phyloP scores from a whole-genome alignment of 352 stramenopile species.

The Phytophthora cryptogea region DNA sequence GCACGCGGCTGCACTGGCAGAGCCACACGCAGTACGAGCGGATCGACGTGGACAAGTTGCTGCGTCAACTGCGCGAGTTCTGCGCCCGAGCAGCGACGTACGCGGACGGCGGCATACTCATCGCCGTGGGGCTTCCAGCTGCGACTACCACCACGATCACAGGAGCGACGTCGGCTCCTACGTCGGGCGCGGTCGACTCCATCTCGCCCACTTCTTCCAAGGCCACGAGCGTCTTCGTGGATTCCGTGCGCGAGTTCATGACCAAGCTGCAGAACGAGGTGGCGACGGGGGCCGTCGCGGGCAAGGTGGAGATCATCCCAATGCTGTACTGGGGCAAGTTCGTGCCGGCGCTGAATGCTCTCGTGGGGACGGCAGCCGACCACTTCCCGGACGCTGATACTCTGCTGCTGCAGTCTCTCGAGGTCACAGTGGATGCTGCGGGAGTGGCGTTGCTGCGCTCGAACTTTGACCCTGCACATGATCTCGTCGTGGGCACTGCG shows the following conservation, averaged over 20 bases:
- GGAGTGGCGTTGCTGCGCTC: constrained; percentile 61
- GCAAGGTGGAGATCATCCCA: constrained; percentile 70
- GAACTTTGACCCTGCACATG: constrained; percentile 61
- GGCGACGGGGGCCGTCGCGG: constrained; percentile 1
- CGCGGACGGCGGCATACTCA: constrained; percentile 41
- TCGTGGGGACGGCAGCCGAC: constrained; percentile 68
- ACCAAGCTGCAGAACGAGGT: constrained; percentile 30
- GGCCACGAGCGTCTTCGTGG: constrained; percentile 30
- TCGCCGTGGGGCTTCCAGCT: constrained; percentile 53
- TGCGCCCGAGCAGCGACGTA: constrained; percentile 50
- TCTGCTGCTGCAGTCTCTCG: constrained; percentile 90
- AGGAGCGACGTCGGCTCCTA: not conserved
- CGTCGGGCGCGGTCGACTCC: constrained; percentile 2
- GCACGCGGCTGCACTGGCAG: constrained; percentile 62
- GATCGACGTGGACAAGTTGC: constrained; percentile 39
- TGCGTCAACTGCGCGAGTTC: constrained; percentile 47
- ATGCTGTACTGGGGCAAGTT: constrained; percentile 95
- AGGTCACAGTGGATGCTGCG: constrained; percentile 64
- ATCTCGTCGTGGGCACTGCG: constrained; percentile 89
- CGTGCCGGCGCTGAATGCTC: constrained; percentile 92
- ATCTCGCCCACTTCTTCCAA: constrained; percentile 19
- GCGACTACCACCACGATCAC: constrained; percentile 15
- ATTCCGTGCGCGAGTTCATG: constrained; percentile 44
- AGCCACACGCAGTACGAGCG: constrained; percentile 45
- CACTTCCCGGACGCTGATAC: constrained; percentile 44